These are phyloP conservation scores for Melampsora americana DNA, from an alignment of 1,284 basidiomycete species.

Conservation along the genomic window DNA sequence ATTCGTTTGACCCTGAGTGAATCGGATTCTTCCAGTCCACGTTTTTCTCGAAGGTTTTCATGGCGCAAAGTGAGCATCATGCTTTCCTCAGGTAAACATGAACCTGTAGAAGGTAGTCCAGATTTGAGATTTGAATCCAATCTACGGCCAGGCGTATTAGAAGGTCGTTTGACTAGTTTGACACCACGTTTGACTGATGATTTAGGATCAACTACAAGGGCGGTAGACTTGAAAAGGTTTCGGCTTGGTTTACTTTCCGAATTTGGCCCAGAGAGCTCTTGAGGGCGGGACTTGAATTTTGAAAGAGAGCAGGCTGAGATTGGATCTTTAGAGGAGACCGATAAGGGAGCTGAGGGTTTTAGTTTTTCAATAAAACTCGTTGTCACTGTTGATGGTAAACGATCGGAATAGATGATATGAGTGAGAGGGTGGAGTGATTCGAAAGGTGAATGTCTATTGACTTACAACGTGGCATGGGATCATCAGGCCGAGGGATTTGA, in stretches of 20 bases:
- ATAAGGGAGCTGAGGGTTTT: conserved; percentile 10
- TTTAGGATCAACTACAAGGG: background rate
- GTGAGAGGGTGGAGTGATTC: background rate
- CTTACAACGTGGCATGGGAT: conserved; percentile 43
- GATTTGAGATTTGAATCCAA: background rate
- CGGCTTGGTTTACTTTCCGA: background rate
- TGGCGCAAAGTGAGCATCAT: background rate
- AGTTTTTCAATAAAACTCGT: conserved; percentile 5
- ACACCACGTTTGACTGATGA: background rate
- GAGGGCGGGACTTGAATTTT: conserved; percentile 4
- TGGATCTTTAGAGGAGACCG: background rate
- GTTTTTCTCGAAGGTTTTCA: background rate
- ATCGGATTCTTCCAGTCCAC: background rate
- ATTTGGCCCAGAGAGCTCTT: background rate
- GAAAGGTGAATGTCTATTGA: background rate
- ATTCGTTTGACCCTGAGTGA: background rate
- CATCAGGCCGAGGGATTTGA: conserved; percentile 41
- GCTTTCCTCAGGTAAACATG: background rate
- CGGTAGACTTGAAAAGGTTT: background rate
- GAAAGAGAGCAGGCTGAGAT: background rate
- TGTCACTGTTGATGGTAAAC: background rate
- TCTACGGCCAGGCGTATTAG: conserved; percentile 38
- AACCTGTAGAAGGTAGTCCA: background rate
- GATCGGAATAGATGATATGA: background rate
- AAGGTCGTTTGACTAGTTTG: conserved; percentile 15